Percentiles rank a stretch among this genome's conserved stretches.
phyloP scores from a whole-genome alignment of 495 filamentous ascomycete species.

The Xylaria longipes region DNA sequence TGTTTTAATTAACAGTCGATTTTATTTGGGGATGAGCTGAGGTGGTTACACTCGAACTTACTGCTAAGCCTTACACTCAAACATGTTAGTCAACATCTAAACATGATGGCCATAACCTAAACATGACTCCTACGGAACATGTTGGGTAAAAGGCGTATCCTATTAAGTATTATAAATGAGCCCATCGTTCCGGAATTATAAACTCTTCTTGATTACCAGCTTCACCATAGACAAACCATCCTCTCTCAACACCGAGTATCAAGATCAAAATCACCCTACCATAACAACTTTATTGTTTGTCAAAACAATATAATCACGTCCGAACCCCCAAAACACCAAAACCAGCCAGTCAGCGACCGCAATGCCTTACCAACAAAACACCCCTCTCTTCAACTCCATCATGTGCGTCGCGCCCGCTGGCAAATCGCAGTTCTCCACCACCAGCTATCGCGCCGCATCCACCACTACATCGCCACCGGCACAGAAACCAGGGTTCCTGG shows the following conservation, averaged over 20 bases:
- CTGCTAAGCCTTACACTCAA: constrained; percentile 18
- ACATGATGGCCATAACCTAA: neutral
- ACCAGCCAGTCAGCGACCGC: neutral
- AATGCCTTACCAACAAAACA: constrained; percentile 6
- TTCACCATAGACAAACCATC: neutral
- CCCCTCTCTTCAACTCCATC: neutral
- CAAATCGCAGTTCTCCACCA: neutral
- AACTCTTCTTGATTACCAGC: neutral
- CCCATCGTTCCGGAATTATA: neutral
- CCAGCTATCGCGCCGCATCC: neutral
- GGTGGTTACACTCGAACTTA: neutral
- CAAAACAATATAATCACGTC: neutral
- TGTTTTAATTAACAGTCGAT: no score
- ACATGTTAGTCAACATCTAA: constrained; percentile 12
- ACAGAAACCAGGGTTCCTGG: neutral
- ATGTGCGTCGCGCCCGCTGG: neutral
- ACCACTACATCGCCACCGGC: neutral
- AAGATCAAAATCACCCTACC: neutral
- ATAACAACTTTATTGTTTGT: neutral
- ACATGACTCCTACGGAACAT: neutral
- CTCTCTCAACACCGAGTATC: neutral
- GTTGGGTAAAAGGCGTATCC: neutral
- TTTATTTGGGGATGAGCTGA: neutral
- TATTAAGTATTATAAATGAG: neutral
- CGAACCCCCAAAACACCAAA: neutral